Conservation (phyloP, 164 flowering plant genomes). For the Echeveria elegans region DNA sequence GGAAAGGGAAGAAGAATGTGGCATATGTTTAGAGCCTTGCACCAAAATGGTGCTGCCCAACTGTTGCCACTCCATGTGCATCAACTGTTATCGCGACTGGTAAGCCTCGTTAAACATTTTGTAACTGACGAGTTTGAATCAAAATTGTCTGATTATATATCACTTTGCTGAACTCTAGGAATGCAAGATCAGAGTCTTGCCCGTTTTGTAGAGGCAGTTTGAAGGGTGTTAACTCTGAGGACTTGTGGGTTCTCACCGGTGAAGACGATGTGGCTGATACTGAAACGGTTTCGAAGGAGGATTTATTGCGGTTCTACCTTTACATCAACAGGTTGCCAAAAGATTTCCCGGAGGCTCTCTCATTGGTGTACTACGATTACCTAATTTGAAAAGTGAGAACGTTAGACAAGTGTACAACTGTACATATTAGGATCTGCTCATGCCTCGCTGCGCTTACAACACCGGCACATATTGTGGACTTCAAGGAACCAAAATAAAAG, state of each 20-base stretch:
- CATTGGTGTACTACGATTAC: slow-evolving; percentile 53
- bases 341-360: slow-evolving; percentile 47
- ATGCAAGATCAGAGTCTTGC: slow-evolving; percentile 77
- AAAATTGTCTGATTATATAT: background rate
- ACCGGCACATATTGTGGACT: background rate
- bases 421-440: background rate
- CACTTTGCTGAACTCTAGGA: slow-evolving; percentile 43
- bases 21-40: slow-evolving; percentile 67
- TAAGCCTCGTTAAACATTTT: slow-evolving; percentile 12
- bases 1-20: slow-evolving; percentile 72
- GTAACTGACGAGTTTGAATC: background rate
- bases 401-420: background rate
- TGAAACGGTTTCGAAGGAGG: slow-evolving; percentile 58
- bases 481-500: background rate
- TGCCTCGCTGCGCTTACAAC: background rate
- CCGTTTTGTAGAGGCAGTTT: slow-evolving; percentile 93
- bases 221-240: slow-evolving; percentile 61
- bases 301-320: slow-evolving; percentile 64
- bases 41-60: slow-evolving; percentile 83
- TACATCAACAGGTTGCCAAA: slow-evolving; percentile 66
- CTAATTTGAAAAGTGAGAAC: slow-evolving; percentile 46
- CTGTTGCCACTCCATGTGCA: slow-evolving; percentile 93
- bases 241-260: slow-evolving; percentile 88
- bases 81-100: slow-evolving; percentile 84
- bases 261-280: slow-evolving; percentile 61